Percentiles rank a stretch among this genome's conserved stretches.
phyloP scores from a whole-genome alignment of 768 basidiomycete genomes.

The Tricholoma hemisulphureum region DNA sequence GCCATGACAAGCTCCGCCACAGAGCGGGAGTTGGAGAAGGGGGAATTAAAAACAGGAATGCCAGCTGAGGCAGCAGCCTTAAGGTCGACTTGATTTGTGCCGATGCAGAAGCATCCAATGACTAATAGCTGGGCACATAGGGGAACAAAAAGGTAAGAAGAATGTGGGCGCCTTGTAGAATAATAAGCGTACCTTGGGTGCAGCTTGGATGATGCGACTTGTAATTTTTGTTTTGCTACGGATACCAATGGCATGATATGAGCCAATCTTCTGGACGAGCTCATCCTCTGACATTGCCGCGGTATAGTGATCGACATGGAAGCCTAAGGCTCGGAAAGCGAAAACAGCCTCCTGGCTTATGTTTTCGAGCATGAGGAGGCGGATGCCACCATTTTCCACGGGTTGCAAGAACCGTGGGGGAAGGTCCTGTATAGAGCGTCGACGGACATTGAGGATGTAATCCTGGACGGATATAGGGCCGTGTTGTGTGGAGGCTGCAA shows the following conservation, averaged over 20 bases:
- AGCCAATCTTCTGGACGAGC: slow-evolving; percentile 76
- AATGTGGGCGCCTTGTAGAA: not conserved
- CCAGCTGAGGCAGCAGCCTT: slow-evolving; percentile 78
- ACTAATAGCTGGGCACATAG: slow-evolving; percentile 68
- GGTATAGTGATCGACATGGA: slow-evolving; percentile 85
- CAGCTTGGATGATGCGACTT: slow-evolving; percentile 81
- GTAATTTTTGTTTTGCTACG: slow-evolving; percentile 98
- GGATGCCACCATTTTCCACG: slow-evolving; percentile 75
- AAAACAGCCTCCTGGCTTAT: slow-evolving; percentile 89
- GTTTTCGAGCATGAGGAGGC: slow-evolving; percentile 89
- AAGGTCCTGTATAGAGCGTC: slow-evolving; percentile 37
- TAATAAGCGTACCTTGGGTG: slow-evolving; percentile 62
- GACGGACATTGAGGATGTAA: slow-evolving; percentile 29
- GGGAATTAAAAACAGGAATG: slow-evolving; percentile 98
- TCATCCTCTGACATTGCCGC: slow-evolving; percentile 92
- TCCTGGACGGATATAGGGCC: slow-evolving; percentile 40
- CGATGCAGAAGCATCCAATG: slow-evolving; percentile 99
- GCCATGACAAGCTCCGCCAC: slow-evolving; percentile 97
- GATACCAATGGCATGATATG: slow-evolving; percentile 94
- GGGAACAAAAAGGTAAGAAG: not conserved
- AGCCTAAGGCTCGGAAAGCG: slow-evolving; percentile 78
- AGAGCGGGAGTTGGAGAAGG: slow-evolving; percentile 97
- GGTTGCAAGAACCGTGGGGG: slow-evolving; percentile 72
- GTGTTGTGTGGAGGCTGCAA: slow-evolving; percentile 48
- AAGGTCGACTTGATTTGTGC: slow-evolving; percentile 97